These are phyloP conservation scores for Tetradesmus lagerheimii DNA, from an alignment of 139 green algal species.

Conservation along the genomic window DNA sequence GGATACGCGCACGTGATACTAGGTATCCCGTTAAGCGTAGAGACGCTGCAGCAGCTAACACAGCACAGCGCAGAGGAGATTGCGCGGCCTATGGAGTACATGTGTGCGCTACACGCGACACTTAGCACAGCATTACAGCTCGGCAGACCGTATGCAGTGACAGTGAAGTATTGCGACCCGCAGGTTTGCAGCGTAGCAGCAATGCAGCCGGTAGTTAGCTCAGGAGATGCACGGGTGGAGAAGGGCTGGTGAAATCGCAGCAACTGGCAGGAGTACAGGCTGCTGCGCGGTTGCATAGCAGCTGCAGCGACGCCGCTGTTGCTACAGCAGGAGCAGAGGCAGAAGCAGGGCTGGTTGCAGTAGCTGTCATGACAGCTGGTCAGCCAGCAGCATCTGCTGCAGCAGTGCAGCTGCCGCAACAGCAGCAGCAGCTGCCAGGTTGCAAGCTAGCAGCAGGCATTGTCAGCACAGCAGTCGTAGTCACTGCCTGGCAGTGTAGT, in stretches of 20 bases:
- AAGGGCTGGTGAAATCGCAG: background rate
- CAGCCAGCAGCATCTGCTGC: too few species aligned
- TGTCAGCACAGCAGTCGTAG: too few species aligned
- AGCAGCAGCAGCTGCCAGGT: too few species aligned
- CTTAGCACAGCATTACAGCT: background rate
- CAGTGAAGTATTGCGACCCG: background rate
- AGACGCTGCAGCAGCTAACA: background rate
- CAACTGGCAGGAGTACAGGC: too few species aligned
- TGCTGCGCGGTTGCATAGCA: too few species aligned
- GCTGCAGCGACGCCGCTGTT: too few species aligned
- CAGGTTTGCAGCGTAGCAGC: background rate
- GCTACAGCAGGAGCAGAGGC: too few species aligned
- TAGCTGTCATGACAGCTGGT: too few species aligned
- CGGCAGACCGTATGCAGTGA: slow-evolving; percentile 16
- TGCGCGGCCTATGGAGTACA: background rate
- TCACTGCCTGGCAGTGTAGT: too few species aligned
- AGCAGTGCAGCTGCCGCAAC: too few species aligned
- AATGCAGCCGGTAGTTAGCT: background rate
- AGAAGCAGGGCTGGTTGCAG: too few species aligned
- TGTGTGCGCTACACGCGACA: slow-evolving; percentile 27
- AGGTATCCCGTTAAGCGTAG: background rate
- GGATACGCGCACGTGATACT: slow-evolving; percentile 21
- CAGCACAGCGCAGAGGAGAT: background rate
- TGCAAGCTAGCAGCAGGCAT: too few species aligned
- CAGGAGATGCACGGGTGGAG: background rate